Conservation (phyloP, 805 yeast genomes). For the Peterozyma xylosa region DNA sequence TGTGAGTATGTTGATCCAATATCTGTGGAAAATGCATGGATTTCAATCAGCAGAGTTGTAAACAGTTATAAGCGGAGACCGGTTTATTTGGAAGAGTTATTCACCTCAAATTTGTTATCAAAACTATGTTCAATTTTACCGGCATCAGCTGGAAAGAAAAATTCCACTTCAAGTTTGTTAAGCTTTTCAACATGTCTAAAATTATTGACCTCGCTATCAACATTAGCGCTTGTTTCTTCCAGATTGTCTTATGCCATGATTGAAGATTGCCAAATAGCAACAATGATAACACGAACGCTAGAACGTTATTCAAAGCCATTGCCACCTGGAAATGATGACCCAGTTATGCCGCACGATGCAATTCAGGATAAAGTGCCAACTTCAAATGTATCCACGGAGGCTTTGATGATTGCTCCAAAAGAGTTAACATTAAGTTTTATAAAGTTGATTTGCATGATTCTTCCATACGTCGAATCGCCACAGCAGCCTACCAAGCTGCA, state of each 20-base stretch:
- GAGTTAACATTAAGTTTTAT: conserved; percentile 51
- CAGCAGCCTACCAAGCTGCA: background rate
- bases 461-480: conserved; percentile 35
- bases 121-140: conserved; percentile 21
- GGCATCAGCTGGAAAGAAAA: conserved; percentile 16
- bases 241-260: conserved; percentile 37
- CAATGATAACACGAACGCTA: conserved; percentile 39
- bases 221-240: conserved; percentile 33
- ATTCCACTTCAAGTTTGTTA: conserved; percentile 14
- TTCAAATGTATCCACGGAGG: conserved; percentile 45
- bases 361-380: conserved; percentile 7
- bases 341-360: background rate
- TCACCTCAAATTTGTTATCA: conserved; percentile 25
- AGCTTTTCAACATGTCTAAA: conserved; percentile 31
- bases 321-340: background rate
- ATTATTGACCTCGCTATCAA: conserved; percentile 37
- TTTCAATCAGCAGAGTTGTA: conserved; percentile 52
- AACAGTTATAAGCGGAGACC: conserved; percentile 39
- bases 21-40: conserved; percentile 59
- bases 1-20: conserved; percentile 46
- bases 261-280: conserved; percentile 38
- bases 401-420: conserved; percentile 67
- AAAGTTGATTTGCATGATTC: conserved; percentile 44
- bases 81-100: conserved; percentile 34
- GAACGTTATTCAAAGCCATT: conserved; percentile 35